phyloP scores from a whole-genome alignment of 768 basidiomycete species.

The Boletus subparvulus region DNA sequence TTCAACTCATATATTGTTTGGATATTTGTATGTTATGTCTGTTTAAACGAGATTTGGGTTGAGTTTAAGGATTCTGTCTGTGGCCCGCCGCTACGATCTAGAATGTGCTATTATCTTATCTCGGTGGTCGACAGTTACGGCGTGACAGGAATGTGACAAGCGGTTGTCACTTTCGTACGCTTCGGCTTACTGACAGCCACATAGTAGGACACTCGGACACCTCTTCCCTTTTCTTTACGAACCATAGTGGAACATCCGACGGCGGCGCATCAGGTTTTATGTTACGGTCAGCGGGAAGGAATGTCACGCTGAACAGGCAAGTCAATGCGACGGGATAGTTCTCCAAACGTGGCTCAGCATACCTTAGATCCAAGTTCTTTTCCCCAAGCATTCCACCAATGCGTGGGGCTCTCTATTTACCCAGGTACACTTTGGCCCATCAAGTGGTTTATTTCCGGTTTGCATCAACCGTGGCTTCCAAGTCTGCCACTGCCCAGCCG shows the following conservation, averaged over 20 bases:
- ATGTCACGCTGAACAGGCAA: slow-evolving; percentile 42
- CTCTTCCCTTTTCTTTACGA: slow-evolving; percentile 7
- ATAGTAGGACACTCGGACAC: background rate
- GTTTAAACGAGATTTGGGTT: too few relatives aligned
- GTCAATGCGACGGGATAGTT: background rate
- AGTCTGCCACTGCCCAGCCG: slow-evolving; percentile 15
- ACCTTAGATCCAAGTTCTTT: slow-evolving; percentile 21
- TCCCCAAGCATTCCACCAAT: background rate
- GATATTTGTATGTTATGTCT: too few relatives aligned
- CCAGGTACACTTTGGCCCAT: background rate
- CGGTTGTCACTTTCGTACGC: background rate
- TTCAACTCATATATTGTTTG: too few relatives aligned
- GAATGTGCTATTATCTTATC: too few relatives aligned
- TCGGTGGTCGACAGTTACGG: background rate
- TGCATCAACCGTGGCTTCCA: slow-evolving; percentile 33
- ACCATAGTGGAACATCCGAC: slow-evolving; percentile 2
- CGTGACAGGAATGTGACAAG: slow-evolving; percentile 15
- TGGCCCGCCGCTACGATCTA: too few relatives aligned
- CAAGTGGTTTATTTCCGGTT: slow-evolving; percentile 12
- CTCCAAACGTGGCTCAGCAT: slow-evolving; percentile 1
- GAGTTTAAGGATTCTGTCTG: too few relatives aligned
- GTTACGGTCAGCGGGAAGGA: slow-evolving; percentile 38
- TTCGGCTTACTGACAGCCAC: background rate
- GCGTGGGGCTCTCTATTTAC: background rate
- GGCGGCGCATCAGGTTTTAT: slow-evolving; percentile 31